Percentiles rank a stretch among this genome's conserved stretches.
Evolutionary conservation across 257 asterid species (phyloP).

Genomic region (Paraleonurus japonicus): DNA sequence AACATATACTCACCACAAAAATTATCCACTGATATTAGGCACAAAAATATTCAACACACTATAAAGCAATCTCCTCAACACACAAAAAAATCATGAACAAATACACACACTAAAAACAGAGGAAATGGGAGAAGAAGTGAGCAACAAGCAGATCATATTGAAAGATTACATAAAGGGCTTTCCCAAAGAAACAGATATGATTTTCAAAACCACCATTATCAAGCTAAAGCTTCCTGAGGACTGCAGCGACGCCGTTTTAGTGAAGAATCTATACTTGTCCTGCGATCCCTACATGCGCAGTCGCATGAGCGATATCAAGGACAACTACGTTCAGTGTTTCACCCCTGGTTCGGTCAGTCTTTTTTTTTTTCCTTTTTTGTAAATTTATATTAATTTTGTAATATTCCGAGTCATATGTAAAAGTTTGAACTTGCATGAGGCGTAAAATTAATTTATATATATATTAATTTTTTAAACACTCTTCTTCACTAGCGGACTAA

Average conservation of each 20-base stretch:
- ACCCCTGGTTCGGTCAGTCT: constrained; percentile 28
- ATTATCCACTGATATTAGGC: too few relatives aligned
- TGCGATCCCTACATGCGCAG: constrained; percentile 36
- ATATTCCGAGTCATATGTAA: too few relatives aligned
- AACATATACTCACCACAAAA: too few relatives aligned
- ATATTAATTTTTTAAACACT: too few relatives aligned
- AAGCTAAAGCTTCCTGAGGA: constrained; percentile 21
- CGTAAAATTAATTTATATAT: too few relatives aligned
- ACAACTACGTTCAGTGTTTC: constrained; percentile 15
- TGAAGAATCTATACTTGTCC: constrained; percentile 32
- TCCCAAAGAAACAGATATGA: constrained; percentile 32
- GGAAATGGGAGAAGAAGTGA: constrained; percentile 34
- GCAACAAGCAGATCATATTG: constrained; percentile 29
- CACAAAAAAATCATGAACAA: neutral
- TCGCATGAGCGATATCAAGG: constrained; percentile 28
- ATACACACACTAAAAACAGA: neutral
- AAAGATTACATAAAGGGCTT: constrained; percentile 26
- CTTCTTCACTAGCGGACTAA: too few relatives aligned
- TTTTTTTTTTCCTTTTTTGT: too few relatives aligned
- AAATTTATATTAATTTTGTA: too few relatives aligned
- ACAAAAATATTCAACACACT: too few relatives aligned
- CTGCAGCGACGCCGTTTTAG: constrained; percentile 23
- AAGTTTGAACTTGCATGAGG: too few relatives aligned
- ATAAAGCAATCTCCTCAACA: too few relatives aligned
- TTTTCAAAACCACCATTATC: neutral